Conservation (phyloP, 106 monocot genomes). For the Acorus calamus region DNA sequence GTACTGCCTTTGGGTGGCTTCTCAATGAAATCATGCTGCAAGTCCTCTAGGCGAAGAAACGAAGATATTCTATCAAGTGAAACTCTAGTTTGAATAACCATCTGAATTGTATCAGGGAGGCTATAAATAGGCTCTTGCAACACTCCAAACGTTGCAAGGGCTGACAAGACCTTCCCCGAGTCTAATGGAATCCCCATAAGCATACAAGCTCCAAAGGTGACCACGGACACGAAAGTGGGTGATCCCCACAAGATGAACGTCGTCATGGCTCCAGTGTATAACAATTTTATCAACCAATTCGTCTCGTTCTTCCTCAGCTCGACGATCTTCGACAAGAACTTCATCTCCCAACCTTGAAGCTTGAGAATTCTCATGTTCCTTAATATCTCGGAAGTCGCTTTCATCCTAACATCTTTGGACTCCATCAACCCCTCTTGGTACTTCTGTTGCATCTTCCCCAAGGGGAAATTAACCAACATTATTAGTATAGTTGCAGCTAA, state of each 20-base stretch:
- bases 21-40: slow-evolving; percentile 39
- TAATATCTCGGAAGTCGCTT: slow-evolving; percentile 71
- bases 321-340: slow-evolving; percentile 64
- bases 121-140: slow-evolving; percentile 72
- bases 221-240: slow-evolving; percentile 75
- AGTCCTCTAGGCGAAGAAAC: slow-evolving; percentile 62
- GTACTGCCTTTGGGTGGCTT: slow-evolving; percentile 39
- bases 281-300: slow-evolving; percentile 60
- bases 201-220: slow-evolving; percentile 72
- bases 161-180: slow-evolving; percentile 79
- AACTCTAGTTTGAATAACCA: slow-evolving; percentile 75
- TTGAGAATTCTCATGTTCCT: slow-evolving; percentile 94
- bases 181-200: slow-evolving; percentile 75
- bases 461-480: slow-evolving; percentile 63
- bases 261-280: slow-evolving; percentile 48
- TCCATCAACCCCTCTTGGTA: slow-evolving; percentile 80
- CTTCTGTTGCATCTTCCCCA: slow-evolving; percentile 56
- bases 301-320: slow-evolving; percentile 59
- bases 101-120: slow-evolving; percentile 61
- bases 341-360: slow-evolving; percentile 96
- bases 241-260: slow-evolving; percentile 61
- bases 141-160: slow-evolving; percentile 76
- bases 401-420: slow-evolving; percentile 80
- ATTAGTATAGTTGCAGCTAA: slow-evolving; percentile 51
- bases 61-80: slow-evolving; percentile 75